phyloP scores from a whole-genome alignment of 2,329 filamentous ascomycete species.

The Ustulina deusta region DNA sequence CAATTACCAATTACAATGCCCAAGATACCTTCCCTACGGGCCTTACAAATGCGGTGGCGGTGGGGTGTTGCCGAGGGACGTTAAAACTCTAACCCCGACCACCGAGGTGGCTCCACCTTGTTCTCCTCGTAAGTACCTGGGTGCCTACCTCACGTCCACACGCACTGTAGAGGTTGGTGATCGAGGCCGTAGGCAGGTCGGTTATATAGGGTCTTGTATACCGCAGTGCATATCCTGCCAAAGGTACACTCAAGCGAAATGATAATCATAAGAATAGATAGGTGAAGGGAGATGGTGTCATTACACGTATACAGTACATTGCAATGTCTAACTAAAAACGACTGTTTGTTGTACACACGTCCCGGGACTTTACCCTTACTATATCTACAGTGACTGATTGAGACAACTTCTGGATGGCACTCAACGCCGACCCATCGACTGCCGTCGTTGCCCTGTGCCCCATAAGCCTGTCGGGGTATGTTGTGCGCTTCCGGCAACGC shows the following conservation, averaged over 20 bases:
- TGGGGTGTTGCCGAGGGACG: slow-evolving; percentile 36
- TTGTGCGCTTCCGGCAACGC: slow-evolving; percentile 13
- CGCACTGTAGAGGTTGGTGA: neutral
- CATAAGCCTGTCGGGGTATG: neutral
- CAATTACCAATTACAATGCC: neutral
- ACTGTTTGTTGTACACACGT: slow-evolving; percentile 27
- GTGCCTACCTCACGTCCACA: too few species aligned
- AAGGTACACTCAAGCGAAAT: neutral
- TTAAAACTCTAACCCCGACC: slow-evolving; percentile 12
- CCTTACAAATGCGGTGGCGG: slow-evolving; percentile 32
- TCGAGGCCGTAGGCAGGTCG: too few species aligned
- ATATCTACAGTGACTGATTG: slow-evolving; percentile 36
- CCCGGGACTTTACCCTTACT: slow-evolving; percentile 27
- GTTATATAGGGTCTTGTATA: too few species aligned
- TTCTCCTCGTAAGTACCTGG: neutral
- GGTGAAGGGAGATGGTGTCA: slow-evolving; percentile 25
- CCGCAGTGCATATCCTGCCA: too few species aligned
- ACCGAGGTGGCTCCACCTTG: slow-evolving; percentile 21
- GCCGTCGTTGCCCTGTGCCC: slow-evolving; percentile 9
- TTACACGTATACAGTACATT: slow-evolving; percentile 17
- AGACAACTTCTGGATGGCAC: slow-evolving; percentile 14
- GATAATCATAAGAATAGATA: neutral
- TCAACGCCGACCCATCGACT: slow-evolving; percentile 21
- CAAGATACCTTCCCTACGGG: too few species aligned
- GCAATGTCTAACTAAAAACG: slow-evolving; percentile 10